Conservation (phyloP, 139 green algal genomes). For the Chlorella sorokiniana region DNA sequence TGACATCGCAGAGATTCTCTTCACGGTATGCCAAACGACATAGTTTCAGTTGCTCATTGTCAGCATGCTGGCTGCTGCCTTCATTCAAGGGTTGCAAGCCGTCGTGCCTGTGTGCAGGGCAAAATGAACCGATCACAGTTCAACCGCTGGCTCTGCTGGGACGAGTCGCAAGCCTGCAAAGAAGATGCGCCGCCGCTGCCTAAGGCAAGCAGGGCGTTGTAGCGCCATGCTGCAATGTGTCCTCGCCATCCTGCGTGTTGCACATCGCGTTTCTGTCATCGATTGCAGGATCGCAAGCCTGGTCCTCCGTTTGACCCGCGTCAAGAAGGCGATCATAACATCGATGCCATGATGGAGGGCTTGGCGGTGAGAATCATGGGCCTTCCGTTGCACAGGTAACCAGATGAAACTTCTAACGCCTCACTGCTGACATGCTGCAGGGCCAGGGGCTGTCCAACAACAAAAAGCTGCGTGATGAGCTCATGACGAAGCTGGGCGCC, state of each 20-base stretch:
- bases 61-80: background rate
- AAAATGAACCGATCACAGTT: slow-evolving; percentile 49
- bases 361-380: slow-evolving; percentile 1
- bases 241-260: background rate
- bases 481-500: too few relatives aligned
- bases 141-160: slow-evolving; percentile 73
- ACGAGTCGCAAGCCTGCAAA: slow-evolving; percentile 61
- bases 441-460: too few relatives aligned
- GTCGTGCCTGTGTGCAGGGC: slow-evolving; percentile 35
- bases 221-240: background rate
- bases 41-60: too few relatives aligned
- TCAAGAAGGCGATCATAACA: background rate
- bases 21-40: slow-evolving; percentile 37
- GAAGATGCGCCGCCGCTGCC: slow-evolving; percentile 58
- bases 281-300: background rate
- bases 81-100: background rate
- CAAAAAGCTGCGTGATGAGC: too few relatives aligned
- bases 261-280: background rate
- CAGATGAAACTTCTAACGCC: too few relatives aligned
- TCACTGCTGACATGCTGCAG: background rate
- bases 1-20: slow-evolving; percentile 67
- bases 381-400: too few relatives aligned
- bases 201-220: slow-evolving; percentile 34
- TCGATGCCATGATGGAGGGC: background rate
- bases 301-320: background rate